These are phyloP conservation scores for Sergeia podlipaevii DNA, from an alignment of 208 protist genomes.

Conservation along the genomic window DNA sequence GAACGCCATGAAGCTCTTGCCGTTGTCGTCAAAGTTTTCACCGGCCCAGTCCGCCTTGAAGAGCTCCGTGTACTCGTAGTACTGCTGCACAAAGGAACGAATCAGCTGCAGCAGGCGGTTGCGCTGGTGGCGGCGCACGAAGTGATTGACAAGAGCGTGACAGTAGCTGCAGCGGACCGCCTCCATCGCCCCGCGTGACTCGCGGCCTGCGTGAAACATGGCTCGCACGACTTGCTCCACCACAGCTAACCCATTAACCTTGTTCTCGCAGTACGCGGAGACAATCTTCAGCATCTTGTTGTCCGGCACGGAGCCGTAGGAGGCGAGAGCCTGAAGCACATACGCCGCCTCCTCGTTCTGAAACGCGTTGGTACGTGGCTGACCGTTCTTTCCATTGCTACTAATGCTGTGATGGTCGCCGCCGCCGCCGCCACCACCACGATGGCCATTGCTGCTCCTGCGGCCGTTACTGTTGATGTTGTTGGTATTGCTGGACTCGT, in stretches of 20 bases:
- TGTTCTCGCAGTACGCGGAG: conserved; percentile 19
- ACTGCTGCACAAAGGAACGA: conserved; percentile 37
- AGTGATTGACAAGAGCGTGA: conserved; percentile 41
- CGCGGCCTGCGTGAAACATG: conserved; percentile 35
- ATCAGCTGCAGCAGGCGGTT: conserved; percentile 35
- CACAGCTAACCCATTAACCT: conserved; percentile 12
- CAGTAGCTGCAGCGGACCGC: conserved; percentile 38
- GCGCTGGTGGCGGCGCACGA: conserved; percentile 38
- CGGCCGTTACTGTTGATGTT: not conserved
- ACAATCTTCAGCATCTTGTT: conserved; percentile 40
- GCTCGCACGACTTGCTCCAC: conserved; percentile 24
- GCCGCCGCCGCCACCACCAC: conserved; percentile 6
- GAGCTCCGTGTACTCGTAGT: conserved; percentile 38
- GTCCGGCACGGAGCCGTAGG: conserved; percentile 44
- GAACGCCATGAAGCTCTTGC: conserved; percentile 32
- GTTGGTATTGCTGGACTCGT: conserved; percentile 8
- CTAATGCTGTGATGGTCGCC: conserved; percentile 8
- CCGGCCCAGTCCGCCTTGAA: conserved; percentile 29
- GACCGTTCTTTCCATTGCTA: conserved; percentile 5
- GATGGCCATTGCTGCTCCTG: not conserved
- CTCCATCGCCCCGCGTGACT: conserved; percentile 26
- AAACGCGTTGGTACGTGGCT: conserved; percentile 17
- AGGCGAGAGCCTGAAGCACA: conserved; percentile 52
- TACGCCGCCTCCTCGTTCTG: conserved; percentile 52
- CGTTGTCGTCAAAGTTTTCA: conserved; percentile 20